These are phyloP conservation scores for Globisporangium nodosum DNA, from an alignment of 352 stramenopile genomes.

Conservation along the genomic window DNA sequence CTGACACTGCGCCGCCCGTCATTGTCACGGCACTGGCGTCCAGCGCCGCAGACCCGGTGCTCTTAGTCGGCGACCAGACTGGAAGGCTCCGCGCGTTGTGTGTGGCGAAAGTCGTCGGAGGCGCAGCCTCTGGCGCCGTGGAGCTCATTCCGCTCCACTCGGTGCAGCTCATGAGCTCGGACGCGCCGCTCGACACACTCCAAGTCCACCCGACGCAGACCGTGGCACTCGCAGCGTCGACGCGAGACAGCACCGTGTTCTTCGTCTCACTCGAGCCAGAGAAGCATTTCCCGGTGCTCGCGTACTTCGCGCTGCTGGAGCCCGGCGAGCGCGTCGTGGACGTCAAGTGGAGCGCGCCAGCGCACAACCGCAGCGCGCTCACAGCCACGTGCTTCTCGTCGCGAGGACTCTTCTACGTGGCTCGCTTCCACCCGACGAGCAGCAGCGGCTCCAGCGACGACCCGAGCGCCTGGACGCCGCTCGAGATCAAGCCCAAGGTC, in stretches of 20 bases:
- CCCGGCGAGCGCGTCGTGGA: constrained; percentile 40
- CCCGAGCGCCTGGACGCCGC: constrained; percentile 12
- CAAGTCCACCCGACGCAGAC: constrained; percentile 54
- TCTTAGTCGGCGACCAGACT: constrained; percentile 53
- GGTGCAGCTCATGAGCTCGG: constrained; percentile 28
- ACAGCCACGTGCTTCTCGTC: constrained; percentile 56
- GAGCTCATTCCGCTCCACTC: constrained; percentile 67
- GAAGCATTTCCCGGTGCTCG: constrained; percentile 55
- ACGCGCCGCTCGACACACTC: constrained; percentile 42
- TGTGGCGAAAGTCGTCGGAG: constrained; percentile 41
- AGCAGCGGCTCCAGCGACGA: background rate
- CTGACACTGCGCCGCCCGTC: constrained; percentile 9
- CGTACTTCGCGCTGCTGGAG: constrained; percentile 38
- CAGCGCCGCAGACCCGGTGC: constrained; percentile 42
- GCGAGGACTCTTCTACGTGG: constrained; percentile 41
- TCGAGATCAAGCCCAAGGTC: constrained; percentile 32
- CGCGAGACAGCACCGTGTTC: constrained; percentile 33
- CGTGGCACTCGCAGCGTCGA: constrained; percentile 51
- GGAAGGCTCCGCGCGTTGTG: constrained; percentile 57
- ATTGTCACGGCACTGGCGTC: constrained; percentile 45
- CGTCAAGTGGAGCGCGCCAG: constrained; percentile 46
- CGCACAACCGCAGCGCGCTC: constrained; percentile 31
- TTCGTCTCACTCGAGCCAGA: constrained; percentile 68
- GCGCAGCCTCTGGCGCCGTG: constrained; percentile 22
- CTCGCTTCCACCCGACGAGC: constrained; percentile 20